Conservation (phyloP, 116 monocot species). For the Zostera marina region DNA sequence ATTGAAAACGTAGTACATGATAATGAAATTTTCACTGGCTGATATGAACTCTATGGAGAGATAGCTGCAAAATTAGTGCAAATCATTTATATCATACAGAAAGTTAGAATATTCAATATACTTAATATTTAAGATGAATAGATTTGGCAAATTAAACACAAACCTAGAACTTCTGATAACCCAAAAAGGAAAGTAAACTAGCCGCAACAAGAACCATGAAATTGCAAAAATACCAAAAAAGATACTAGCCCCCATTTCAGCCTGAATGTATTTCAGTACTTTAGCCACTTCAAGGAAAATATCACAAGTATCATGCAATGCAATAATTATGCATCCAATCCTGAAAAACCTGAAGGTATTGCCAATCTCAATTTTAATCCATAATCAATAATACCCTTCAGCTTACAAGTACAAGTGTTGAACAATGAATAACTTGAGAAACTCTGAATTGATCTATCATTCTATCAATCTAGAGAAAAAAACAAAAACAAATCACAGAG, state of each 20-base stretch:
- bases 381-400: too few relatives aligned
- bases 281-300: conserved; percentile 86
- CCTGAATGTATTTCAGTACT: conserved; percentile 78
- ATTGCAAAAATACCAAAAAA: conserved; percentile 76
- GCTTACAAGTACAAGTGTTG: too few relatives aligned
- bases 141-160: not conserved
- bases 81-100: too few relatives aligned
- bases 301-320: conserved; percentile 76
- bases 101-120: too few relatives aligned
- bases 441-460: too few relatives aligned
- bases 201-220: conserved; percentile 64
- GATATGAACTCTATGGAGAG: conserved; percentile 27
- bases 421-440: too few relatives aligned
- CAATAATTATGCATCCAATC: conserved; percentile 72
- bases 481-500: too few relatives aligned
- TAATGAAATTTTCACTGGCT: conserved; percentile 17
- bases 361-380: not conserved
- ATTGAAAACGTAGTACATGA: conserved; percentile 73
- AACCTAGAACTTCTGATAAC: conserved; percentile 76
- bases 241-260: conserved; percentile 64
- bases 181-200: conserved; percentile 85
- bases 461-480: too few relatives aligned
- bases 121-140: too few relatives aligned
- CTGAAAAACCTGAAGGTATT: conserved; percentile 73
- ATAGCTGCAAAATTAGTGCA: conserved; percentile 34